Evolutionary conservation across 345 rosid species (phyloP).

Genomic region (Iberis pinnata): DNA sequence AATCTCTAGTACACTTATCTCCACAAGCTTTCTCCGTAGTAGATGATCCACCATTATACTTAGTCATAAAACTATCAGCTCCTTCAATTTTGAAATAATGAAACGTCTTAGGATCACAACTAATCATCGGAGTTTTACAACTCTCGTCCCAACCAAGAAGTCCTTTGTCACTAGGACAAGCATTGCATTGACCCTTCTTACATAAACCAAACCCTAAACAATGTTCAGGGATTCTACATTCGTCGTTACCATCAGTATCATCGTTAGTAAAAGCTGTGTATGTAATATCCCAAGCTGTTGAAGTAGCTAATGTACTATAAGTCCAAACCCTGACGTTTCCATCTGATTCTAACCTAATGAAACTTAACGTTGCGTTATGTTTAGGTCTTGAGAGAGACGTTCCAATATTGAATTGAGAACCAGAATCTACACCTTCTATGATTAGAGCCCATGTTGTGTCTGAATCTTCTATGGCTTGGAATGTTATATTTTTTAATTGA

Average conservation of each 20-base stretch:
- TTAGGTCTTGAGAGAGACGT: constrained; percentile 28
- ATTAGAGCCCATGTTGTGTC: constrained; percentile 26
- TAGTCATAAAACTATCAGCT: constrained; percentile 44
- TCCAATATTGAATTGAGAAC: constrained; percentile 12
- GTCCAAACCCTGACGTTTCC: constrained; percentile 47
- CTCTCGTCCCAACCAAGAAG: constrained; percentile 41
- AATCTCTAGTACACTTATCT: constrained; percentile 42
- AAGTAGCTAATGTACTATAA: constrained; percentile 31
- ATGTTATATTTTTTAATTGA: constrained; percentile 11
- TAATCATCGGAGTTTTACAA: constrained; percentile 27
- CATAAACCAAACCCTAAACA: constrained; percentile 30
- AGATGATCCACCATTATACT: constrained; percentile 39
- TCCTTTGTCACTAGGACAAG: constrained; percentile 32
- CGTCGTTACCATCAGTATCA: constrained; percentile 25
- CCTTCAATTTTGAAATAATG: constrained; percentile 42
- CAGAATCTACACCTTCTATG: constrained; percentile 13
- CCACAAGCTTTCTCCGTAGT: constrained; percentile 39
- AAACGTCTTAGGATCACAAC: constrained; percentile 21
- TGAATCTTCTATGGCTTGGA: constrained; percentile 23
- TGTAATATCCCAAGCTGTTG: constrained; percentile 38
- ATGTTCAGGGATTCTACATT: constrained; percentile 29
- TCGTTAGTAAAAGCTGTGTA: constrained; percentile 32
- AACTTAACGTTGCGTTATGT: constrained; percentile 38
- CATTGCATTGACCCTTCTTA: constrained; percentile 30
- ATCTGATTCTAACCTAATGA: constrained; percentile 39